Evolutionary conservation across 352 stramenopile genomes (phyloP).

Genomic region (Globisporangium parvum): DNA sequence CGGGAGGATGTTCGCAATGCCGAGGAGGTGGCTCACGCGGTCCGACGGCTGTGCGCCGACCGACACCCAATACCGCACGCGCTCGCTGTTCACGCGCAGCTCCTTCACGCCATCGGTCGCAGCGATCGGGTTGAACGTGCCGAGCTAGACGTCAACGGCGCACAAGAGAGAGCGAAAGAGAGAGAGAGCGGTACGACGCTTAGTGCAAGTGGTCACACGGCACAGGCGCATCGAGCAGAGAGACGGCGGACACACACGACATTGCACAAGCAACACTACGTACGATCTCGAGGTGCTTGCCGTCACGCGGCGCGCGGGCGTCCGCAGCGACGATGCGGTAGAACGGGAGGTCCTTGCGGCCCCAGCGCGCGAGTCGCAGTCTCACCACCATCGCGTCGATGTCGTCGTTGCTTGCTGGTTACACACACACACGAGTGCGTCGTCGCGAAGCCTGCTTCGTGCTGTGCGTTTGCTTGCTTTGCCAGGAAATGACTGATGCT

Average conservation of each 20-base stretch:
- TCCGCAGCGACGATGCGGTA: conserved; percentile 87
- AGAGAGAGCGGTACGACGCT: not conserved
- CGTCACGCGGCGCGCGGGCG: conserved; percentile 71
- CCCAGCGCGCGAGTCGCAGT: conserved; percentile 81
- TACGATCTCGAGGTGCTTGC: conserved; percentile 85
- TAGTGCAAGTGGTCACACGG: not conserved
- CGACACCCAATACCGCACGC: conserved; percentile 84
- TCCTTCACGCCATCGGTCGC: conserved; percentile 82
- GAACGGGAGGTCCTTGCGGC: conserved; percentile 84
- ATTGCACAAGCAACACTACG: no score
- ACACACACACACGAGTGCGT: not conserved
- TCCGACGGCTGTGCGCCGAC: conserved; percentile 84
- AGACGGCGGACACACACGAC: not conserved
- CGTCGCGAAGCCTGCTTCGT: not conserved
- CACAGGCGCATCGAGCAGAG: not conserved
- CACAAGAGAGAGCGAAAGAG: not conserved
- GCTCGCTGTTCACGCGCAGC: conserved; percentile 82
- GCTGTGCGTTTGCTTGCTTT: not conserved
- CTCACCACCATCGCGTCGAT: conserved; percentile 68
- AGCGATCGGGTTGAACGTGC: conserved; percentile 85
- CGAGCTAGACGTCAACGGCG: conserved; percentile 31
- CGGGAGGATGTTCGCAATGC: conserved; percentile 76
- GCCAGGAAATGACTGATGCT: not conserved
- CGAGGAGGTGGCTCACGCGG: conserved; percentile 72
- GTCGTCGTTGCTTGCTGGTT: not conserved